phyloP scores from a whole-genome alignment of 306 rosid genomes.

The Prunus padus region DNA sequence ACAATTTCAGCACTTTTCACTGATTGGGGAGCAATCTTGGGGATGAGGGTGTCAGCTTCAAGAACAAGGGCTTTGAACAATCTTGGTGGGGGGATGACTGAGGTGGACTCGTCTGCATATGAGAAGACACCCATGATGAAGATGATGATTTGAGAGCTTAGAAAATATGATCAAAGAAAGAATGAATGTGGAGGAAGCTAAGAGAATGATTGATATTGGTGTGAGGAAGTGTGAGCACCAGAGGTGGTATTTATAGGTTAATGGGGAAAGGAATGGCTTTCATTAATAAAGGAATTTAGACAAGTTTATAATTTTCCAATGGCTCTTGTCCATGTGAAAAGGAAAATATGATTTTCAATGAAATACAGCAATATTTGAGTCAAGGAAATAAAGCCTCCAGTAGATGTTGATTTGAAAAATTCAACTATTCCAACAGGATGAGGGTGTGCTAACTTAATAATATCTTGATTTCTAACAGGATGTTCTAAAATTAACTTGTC shows the following conservation, averaged over 20 bases:
- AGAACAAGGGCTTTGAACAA: constrained; percentile 42
- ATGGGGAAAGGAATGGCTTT: neutral
- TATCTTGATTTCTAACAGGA: neutral
- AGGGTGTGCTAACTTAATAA: neutral
- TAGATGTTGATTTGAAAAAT: neutral
- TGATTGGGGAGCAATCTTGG: constrained; percentile 28
- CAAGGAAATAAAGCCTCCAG: neutral
- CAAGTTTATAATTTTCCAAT: neutral
- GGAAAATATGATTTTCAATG: no score
- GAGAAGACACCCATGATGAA: constrained; percentile 8
- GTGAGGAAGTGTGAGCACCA: neutral
- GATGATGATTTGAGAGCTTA: neutral
- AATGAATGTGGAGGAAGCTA: neutral
- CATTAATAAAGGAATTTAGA: neutral
- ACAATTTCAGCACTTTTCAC: constrained; percentile 21
- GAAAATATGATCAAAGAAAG: neutral
- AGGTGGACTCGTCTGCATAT: constrained; percentile 23
- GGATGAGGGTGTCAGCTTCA: constrained; percentile 41
- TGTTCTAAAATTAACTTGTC: neutral
- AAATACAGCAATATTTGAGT: neutral
- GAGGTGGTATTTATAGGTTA: constrained; percentile 4
- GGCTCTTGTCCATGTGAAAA: neutral
- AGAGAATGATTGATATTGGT: neutral
- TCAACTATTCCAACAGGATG: neutral
- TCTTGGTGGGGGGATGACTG: constrained; percentile 34